Conservation (phyloP, 2,329 filamentous ascomycete genomes). For the Malbranchea zuffiana region DNA sequence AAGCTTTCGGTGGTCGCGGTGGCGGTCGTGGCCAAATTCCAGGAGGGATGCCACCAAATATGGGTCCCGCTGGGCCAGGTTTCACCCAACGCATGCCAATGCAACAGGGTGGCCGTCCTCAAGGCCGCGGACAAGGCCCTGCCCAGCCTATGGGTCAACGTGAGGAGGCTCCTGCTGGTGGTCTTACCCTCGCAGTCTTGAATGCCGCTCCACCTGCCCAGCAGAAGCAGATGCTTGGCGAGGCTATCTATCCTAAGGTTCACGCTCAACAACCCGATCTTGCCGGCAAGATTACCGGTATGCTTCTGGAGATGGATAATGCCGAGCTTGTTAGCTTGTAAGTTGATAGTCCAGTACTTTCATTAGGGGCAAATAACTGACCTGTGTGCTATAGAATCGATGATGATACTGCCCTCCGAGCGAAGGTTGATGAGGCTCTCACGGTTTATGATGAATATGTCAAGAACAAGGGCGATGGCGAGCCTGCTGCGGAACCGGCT, state of each 20-base stretch:
- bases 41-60: constrained; percentile 54
- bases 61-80: constrained; percentile 34
- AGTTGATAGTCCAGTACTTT: constrained; percentile 38
- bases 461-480: constrained; percentile 59
- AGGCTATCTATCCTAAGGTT: constrained; percentile 98
- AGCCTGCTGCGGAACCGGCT: constrained; percentile 30
- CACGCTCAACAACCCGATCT: constrained; percentile 86
- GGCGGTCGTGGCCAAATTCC: constrained; percentile 59
- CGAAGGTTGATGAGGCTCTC: constrained; percentile 96
- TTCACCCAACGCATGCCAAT: constrained; percentile 36
- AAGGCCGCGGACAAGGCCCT: constrained; percentile 30
- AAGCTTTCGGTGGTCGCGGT: constrained; percentile 56
- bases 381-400: constrained; percentile 53
- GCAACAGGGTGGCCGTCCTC: constrained; percentile 29
- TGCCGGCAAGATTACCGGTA: constrained; percentile 98
- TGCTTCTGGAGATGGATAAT: constrained; percentile 99
- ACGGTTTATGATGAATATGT: constrained; percentile 98
- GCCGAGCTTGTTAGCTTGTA: constrained; percentile 86
- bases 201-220: constrained; percentile 51
- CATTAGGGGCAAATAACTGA: constrained; percentile 9
- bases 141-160: constrained; percentile 26
- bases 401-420: constrained; percentile 75
- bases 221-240: constrained; percentile 98
- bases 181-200: constrained; percentile 43
- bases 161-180: constrained; percentile 29